These are phyloP conservation scores for Capsicum baccatum DNA, from an alignment of 257 asterid species.

Conservation along the genomic window DNA sequence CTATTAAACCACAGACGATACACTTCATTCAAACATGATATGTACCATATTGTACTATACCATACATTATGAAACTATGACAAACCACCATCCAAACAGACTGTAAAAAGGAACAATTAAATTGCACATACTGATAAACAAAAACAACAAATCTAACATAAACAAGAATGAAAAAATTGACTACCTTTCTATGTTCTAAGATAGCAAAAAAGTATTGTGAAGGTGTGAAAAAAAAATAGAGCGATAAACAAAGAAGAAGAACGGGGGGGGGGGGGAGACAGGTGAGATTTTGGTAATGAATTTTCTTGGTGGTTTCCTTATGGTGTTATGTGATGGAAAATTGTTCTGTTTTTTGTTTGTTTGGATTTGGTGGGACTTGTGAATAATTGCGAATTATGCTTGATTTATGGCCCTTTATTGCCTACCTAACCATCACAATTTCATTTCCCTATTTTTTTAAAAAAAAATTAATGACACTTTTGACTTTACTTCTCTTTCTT, in stretches of 20 bases:
- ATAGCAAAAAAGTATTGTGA: constrained; percentile 16
- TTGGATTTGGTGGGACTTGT: constrained; percentile 20
- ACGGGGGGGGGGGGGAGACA: constrained; percentile 20
- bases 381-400: constrained; percentile 11
- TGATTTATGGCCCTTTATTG: constrained; percentile 25
- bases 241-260: not conserved
- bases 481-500: not conserved
- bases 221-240: not conserved
- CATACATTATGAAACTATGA: too few relatives aligned
- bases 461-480: not conserved
- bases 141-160: not conserved
- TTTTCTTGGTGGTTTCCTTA: constrained; percentile 46
- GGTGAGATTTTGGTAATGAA: constrained; percentile 31
- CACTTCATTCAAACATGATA: too few relatives aligned
- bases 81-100: too few relatives aligned
- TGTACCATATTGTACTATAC: too few relatives aligned
- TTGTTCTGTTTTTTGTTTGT: not conserved
- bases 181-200: constrained; percentile 10
- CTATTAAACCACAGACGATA: too few relatives aligned
- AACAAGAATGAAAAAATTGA: not conserved
- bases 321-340: not conserved
- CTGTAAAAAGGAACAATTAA: not conserved
- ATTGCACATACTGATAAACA: not conserved
- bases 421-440: not conserved
- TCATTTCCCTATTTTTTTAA: not conserved